Percentiles rank a stretch among this genome's conserved stretches.
Evolutionary conservation across 768 basidiomycete species (phyloP).

Genomic region (Auriscalpium microsporum): DNA sequence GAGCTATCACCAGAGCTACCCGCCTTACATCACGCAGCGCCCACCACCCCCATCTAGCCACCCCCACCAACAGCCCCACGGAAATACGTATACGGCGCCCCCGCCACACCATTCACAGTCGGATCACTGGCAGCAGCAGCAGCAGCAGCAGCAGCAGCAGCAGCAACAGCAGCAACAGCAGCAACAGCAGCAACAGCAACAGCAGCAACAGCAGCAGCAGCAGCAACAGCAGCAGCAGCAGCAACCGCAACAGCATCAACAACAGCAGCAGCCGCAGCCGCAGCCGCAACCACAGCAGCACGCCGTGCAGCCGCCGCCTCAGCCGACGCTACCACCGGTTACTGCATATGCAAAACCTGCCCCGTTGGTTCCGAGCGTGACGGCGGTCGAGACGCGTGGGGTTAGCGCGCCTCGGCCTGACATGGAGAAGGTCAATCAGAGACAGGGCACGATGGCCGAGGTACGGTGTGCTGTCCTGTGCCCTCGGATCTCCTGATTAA

Average conservation of each 20-base stretch:
- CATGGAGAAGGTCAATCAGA: slow-evolving; percentile 14
- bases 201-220: background rate
- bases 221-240: slow-evolving; percentile 11
- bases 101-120: slow-evolving; percentile 12
- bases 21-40: slow-evolving; percentile 12
- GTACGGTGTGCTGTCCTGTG: slow-evolving; percentile 4
- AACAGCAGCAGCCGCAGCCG: slow-evolving; percentile 11
- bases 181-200: too few species aligned
- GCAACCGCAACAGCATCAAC: slow-evolving; percentile 4
- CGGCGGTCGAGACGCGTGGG: slow-evolving; percentile 11
- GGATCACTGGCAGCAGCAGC: slow-evolving; percentile 15
- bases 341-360: slow-evolving; percentile 10
- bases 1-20: slow-evolving; percentile 27
- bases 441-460: slow-evolving; percentile 14
- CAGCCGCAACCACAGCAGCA: slow-evolving; percentile 7
- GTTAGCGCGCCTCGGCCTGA: slow-evolving; percentile 10
- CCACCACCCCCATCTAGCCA: slow-evolving; percentile 16
- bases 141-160: slow-evolving; percentile 9
- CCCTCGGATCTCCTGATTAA: background rate
- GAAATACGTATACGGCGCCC: slow-evolving; percentile 9
- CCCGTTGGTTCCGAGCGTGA: slow-evolving; percentile 4
- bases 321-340: too few species aligned
- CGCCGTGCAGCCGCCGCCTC: background rate
- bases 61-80: slow-evolving; percentile 18
- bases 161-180: slow-evolving; percentile 1